Evolutionary conservation across 345 rosid species (phyloP).

Genomic region (Sisymbrium irio): DNA sequence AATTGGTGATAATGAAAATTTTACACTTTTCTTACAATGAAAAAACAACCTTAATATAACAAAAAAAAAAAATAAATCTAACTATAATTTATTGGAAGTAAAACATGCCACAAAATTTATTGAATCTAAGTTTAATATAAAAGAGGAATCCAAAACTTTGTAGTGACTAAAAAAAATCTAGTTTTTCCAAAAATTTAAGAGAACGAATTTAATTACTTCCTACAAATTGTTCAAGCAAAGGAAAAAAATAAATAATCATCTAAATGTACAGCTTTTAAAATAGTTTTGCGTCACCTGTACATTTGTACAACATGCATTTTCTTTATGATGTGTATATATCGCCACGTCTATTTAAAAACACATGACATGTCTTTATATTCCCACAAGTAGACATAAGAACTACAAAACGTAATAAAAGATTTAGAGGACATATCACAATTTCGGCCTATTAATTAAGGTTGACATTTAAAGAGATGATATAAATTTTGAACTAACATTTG

Average conservation of each 20-base stretch:
- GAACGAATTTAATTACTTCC: not conserved
- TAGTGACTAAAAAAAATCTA: not conserved
- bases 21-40: not conserved
- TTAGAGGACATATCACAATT: not conserved
- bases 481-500: not conserved
- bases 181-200: not conserved
- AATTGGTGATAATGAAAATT: not conserved
- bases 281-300: conserved; percentile 10
- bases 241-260: not conserved
- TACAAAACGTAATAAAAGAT: not conserved
- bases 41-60: not conserved
- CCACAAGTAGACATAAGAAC: not conserved
- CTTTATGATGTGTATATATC: not conserved
- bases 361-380: not conserved
- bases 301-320: conserved; percentile 11
- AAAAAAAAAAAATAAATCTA: no score
- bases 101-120: not conserved
- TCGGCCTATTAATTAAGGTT: not conserved
- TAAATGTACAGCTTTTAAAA: not conserved
- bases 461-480: not conserved
- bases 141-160: not conserved
- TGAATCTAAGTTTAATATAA: not conserved
- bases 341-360: conserved; percentile 9
- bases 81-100: not conserved
- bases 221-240: not conserved